phyloP scores from a whole-genome alignment of 768 basidiomycete genomes.

The Tylopilus plumbeoviolaceoides region DNA sequence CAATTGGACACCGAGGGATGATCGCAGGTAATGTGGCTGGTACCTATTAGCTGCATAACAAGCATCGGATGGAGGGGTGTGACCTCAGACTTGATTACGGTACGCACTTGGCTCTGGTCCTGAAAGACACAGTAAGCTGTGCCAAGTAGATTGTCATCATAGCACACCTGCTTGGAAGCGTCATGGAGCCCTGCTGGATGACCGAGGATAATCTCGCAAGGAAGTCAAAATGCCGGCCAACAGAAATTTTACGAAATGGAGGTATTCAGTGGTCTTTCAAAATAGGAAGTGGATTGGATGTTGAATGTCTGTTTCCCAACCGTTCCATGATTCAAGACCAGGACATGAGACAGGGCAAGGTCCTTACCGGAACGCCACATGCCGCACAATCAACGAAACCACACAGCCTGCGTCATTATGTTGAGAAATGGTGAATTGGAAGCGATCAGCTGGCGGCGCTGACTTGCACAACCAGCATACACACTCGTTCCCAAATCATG shows the following conservation, averaged over 20 bases:
- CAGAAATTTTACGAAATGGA: background rate
- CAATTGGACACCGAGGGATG: background rate
- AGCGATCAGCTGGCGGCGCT: background rate
- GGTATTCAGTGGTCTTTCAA: too few species aligned
- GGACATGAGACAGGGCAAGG: background rate
- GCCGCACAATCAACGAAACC: background rate
- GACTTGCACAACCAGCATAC: background rate
- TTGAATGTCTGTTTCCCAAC: background rate
- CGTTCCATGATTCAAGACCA: background rate
- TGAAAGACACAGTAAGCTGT: background rate
- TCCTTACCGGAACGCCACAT: background rate
- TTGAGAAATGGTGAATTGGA: background rate
- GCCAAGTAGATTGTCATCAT: background rate
- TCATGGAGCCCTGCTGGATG: background rate
- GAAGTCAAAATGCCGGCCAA: background rate
- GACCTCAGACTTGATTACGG: background rate
- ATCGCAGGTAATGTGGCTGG: background rate
- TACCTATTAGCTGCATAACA: background rate
- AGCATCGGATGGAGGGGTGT: background rate
- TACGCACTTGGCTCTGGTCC: background rate
- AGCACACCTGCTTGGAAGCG: background rate
- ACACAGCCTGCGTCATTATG: too few species aligned
- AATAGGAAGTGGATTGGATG: background rate
- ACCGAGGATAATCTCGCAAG: background rate
- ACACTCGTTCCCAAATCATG: too few species aligned